phyloP scores from a whole-genome alignment of 495 filamentous ascomycete species.

The Penicillium soppii region DNA sequence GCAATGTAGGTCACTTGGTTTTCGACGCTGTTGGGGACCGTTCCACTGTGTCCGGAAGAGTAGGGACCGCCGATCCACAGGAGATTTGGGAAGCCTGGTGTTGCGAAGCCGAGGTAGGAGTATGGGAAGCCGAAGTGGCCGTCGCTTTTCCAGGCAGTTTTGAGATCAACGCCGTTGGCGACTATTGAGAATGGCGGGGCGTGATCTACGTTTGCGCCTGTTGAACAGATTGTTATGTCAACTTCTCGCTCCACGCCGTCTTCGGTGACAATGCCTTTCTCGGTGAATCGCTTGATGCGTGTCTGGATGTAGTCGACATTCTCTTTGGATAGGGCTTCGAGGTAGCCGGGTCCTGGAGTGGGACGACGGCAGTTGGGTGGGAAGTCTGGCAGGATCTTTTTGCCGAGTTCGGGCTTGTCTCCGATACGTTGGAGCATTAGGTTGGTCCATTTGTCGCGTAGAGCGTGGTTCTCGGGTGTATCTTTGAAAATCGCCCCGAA shows the following conservation, averaged over 20 bases:
- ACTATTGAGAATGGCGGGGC: slow-evolving; percentile 59
- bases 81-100: slow-evolving; percentile 66
- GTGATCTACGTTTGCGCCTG: slow-evolving; percentile 61
- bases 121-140: slow-evolving; percentile 59
- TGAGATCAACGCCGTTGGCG: slow-evolving; percentile 49
- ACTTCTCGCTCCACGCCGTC: slow-evolving; percentile 51
- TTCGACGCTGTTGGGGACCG: slow-evolving; percentile 53
- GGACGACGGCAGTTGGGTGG: slow-evolving; percentile 66
- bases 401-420: slow-evolving; percentile 53
- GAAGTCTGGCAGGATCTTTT: slow-evolving; percentile 62
- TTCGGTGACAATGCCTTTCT: slow-evolving; percentile 53
- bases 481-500: slow-evolving; percentile 57
- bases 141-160: slow-evolving; percentile 48
- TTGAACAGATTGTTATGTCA: slow-evolving; percentile 67
- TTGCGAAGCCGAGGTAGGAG: slow-evolving; percentile 62
- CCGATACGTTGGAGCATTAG: slow-evolving; percentile 51
- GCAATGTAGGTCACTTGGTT: slow-evolving; percentile 59
- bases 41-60: slow-evolving; percentile 48
- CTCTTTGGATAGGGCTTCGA: slow-evolving; percentile 63
- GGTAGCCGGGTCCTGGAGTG: slow-evolving; percentile 70
- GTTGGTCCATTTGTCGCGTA: slow-evolving; percentile 50
- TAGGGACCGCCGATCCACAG: slow-evolving; percentile 54
- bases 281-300: slow-evolving; percentile 56
- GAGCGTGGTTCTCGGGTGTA: slow-evolving; percentile 46
- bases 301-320: slow-evolving; percentile 62